phyloP scores from a whole-genome alignment of 805 yeast genomes.

The Komagataella pseudopastoris region DNA sequence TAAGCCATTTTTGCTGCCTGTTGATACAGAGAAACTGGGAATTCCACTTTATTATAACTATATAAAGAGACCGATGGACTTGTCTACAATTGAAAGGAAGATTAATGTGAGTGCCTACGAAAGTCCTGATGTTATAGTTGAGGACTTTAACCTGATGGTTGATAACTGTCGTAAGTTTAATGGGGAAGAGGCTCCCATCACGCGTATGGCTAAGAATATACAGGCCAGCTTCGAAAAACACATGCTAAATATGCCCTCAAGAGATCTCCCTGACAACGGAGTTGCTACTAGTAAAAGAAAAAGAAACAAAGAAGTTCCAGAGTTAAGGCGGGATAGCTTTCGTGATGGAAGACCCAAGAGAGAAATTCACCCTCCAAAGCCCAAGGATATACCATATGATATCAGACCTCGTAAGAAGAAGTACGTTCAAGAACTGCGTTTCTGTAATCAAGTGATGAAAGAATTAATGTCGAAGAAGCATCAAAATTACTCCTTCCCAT shows the following conservation, averaged over 20 bases:
- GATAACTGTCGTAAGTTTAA: conserved; percentile 72
- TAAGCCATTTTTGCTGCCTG: conserved; percentile 79
- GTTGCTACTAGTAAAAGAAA: conserved; percentile 16
- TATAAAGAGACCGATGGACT: conserved; percentile 84
- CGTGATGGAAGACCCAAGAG: conserved; percentile 76
- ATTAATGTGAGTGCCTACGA: conserved; percentile 58
- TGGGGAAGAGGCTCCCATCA: conserved; percentile 70
- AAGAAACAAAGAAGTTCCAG: conserved; percentile 36
- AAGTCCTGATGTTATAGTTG: conserved; percentile 50
- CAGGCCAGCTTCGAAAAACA: conserved; percentile 91
- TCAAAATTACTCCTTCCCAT: conserved; percentile 78
- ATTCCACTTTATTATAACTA: conserved; percentile 84
- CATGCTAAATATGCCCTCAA: conserved; percentile 80
- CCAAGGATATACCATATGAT: conserved; percentile 87
- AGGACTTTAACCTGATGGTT: conserved; percentile 78
- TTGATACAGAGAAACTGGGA: conserved; percentile 76
- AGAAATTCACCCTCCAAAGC: conserved; percentile 92
- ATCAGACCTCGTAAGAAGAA: conserved; percentile 86
- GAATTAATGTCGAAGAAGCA: conserved; percentile 78
- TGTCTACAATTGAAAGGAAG: conserved; percentile 81
- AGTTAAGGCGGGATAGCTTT: conserved; percentile 64
- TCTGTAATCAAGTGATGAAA: conserved; percentile 68
- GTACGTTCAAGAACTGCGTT: conserved; percentile 78
- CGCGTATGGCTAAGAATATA: conserved; percentile 84
- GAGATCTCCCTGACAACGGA: conserved; percentile 21